Conservation (phyloP, 805 yeast species). For the Alloascoidea hylecoeti region DNA sequence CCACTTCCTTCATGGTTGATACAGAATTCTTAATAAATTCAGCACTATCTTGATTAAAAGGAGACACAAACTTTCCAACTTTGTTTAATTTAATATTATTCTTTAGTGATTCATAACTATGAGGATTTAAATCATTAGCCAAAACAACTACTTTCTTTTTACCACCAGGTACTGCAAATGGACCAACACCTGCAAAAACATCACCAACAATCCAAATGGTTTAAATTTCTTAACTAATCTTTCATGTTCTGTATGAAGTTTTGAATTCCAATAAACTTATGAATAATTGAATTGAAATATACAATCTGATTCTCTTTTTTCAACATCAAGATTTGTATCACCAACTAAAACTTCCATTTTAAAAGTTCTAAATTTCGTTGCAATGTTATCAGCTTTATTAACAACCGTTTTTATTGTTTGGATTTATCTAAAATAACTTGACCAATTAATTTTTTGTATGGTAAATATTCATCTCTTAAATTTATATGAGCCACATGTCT, state of each 20-base stretch:
- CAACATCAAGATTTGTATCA: constrained; percentile 56
- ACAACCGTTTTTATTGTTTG: constrained; percentile 77
- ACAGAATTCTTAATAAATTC: too few species aligned
- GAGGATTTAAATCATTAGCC: constrained; percentile 91
- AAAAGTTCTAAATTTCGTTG: constrained; percentile 81
- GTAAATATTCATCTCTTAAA: constrained; percentile 69
- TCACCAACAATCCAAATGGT: constrained; percentile 71
- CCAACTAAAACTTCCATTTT: constrained; percentile 93
- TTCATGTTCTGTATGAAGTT: constrained; percentile 88
- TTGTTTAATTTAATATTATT: constrained; percentile 55
- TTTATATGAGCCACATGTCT: constrained; percentile 96
- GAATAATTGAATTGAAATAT: constrained; percentile 76
- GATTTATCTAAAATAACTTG: constrained; percentile 84
- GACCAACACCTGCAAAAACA: constrained; percentile 98
- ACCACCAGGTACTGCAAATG: constrained; percentile 94
- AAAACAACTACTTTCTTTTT: constrained; percentile 66
- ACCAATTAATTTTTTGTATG: constrained; percentile 72
- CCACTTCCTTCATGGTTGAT: too few species aligned
- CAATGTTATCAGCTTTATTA: constrained; percentile 78
- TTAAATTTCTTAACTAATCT: constrained; percentile 50
- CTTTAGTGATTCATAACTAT: constrained; percentile 55
- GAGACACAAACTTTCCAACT: constrained; percentile 39
- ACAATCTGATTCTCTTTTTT: constrained; percentile 83
- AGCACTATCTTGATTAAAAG: constrained; percentile 72
- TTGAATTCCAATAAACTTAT: constrained; percentile 94